Conservation (phyloP, 1,139 yeast genomes). For the Geotrichum aggregatum region DNA sequence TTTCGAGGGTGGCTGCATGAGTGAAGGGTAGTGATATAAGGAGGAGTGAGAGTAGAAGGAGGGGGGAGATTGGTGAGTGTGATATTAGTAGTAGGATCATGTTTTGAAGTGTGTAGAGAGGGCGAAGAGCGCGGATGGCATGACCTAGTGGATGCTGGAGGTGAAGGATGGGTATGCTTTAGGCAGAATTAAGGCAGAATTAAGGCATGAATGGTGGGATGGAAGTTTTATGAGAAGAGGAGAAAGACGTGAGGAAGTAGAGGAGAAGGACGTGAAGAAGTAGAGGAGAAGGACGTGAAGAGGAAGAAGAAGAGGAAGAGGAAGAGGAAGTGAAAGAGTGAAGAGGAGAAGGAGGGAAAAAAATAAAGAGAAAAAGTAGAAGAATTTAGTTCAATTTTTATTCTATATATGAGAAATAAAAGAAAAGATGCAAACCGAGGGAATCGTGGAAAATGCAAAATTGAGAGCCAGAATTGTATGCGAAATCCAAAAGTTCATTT, state of each 20-base stretch:
- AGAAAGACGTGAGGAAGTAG: neutral
- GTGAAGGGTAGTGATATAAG: neutral
- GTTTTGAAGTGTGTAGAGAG: neutral
- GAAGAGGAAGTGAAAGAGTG: too few species aligned
- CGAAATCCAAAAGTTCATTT: too few species aligned
- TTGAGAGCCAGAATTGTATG: too few species aligned
- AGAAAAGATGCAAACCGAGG: too few species aligned
- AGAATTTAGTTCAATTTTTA: too few species aligned
- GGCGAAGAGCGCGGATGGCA: neutral
- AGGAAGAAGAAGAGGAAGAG: neutral
- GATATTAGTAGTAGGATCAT: neutral
- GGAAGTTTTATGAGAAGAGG: too few species aligned
- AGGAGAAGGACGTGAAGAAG: neutral
- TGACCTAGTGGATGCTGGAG: neutral
- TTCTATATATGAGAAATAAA: too few species aligned
- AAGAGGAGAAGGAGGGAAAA: too few species aligned
- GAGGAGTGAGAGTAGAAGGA: neutral
- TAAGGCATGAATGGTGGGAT: too few species aligned
- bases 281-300: neutral
- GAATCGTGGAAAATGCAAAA: too few species aligned
- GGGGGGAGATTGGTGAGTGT: neutral
- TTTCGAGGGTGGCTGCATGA: conserved; percentile 18
- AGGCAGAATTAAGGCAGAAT: neutral
- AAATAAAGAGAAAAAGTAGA: too few species aligned
- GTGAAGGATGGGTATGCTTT: too few species aligned